Percentiles rank a stretch among this genome's conserved stretches.
Conservation (phyloP, 139 green algal genomes). For the Haematococcus sp. region DNA sequence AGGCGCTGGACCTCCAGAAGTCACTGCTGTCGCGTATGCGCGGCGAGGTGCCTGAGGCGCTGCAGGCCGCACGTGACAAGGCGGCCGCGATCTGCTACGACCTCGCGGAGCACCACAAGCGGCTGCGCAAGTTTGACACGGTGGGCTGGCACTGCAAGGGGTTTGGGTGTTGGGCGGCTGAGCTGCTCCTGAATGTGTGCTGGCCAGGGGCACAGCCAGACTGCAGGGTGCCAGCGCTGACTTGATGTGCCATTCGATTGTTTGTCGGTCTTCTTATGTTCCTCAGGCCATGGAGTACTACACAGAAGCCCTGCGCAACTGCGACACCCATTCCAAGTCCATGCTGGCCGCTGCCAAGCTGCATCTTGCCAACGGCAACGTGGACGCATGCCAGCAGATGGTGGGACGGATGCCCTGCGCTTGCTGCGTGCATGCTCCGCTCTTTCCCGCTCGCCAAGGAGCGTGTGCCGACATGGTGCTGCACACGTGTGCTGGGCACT, state of each 20-base stretch:
- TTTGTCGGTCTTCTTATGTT: background rate
- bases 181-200: no score
- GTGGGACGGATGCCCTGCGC: background rate
- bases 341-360: slow-evolving; percentile 58
- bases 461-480: no score
- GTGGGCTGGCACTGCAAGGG: slow-evolving; percentile 6
- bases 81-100: slow-evolving; percentile 61
- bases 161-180: no score
- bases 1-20: slow-evolving; percentile 40
- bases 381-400: slow-evolving; percentile 37
- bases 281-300: slow-evolving; percentile 52
- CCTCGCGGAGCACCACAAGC: slow-evolving; percentile 47
- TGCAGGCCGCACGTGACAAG: slow-evolving; percentile 36
- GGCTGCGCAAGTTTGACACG: slow-evolving; percentile 40
- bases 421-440: no score
- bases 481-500: no score
- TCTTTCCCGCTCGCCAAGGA: no score
- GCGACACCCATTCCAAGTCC: slow-evolving; percentile 39
- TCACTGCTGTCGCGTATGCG: slow-evolving; percentile 34
- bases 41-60: slow-evolving; percentile 39
- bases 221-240: background rate
- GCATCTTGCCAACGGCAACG: slow-evolving; percentile 55
- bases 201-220: no score
- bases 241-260: no score
- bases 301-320: slow-evolving; percentile 45